A percentile compares a stretch with the other conserved stretches of the same genome.
Conservation (phyloP, 23 red algal species). For the Gracilaria domingensis region DNA sequence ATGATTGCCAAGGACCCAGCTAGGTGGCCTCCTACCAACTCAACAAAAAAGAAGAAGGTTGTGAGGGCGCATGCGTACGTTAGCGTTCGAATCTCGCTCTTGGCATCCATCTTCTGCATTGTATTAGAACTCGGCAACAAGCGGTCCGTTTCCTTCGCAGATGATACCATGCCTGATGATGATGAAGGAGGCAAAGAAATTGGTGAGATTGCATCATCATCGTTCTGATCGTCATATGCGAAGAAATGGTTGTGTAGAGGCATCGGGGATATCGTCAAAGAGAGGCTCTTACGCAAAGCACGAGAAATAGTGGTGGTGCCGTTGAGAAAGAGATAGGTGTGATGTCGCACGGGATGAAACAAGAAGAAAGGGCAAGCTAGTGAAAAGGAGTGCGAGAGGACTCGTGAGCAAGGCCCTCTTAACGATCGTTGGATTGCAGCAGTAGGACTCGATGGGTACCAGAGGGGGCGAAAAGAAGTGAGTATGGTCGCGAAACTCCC, state of each 20-base stretch:
- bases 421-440: no score
- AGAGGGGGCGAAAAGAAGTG: no score
- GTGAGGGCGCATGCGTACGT: constrained; percentile 79
- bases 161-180: neutral
- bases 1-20: constrained; percentile 94
- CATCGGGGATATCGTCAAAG: neutral
- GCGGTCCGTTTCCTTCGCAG: constrained; percentile 9
- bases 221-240: constrained; percentile 24
- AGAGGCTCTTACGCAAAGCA: neutral
- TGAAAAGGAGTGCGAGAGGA: neutral
- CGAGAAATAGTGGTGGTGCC: neutral
- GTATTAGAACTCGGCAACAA: neutral
- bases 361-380: neutral
- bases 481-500: no score
- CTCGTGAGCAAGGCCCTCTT: no score
- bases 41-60: constrained; percentile 86
- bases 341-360: neutral
- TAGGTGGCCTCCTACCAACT: constrained; percentile 91
- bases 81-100: constrained; percentile 62
- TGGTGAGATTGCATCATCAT: neutral
- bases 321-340: neutral
- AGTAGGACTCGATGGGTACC: no score
- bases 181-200: neutral
- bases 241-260: constrained; percentile 40
- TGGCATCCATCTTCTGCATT: neutral